These are phyloP conservation scores for Saccharomycopsis synnaedendra DNA, from an alignment of 805 yeast genomes.

Conservation along the genomic window DNA sequence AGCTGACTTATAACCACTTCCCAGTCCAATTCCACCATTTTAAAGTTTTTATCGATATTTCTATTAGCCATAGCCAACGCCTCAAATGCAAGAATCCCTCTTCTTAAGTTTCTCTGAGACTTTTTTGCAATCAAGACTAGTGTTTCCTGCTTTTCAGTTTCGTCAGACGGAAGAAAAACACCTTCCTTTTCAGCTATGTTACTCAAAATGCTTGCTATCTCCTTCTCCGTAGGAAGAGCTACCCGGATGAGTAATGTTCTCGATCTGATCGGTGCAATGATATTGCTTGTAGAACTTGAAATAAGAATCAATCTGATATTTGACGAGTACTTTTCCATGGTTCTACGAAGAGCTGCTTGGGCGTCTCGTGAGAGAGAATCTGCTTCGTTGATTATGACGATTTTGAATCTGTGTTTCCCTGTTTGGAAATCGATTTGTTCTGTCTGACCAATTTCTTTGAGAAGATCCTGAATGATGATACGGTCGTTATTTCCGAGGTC, in stretches of 20 bases:
- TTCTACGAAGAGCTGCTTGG: conserved; percentile 89
- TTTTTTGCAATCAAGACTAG: conserved; percentile 41
- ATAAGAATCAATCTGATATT: conserved; percentile 77
- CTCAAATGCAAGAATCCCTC: conserved; percentile 69
- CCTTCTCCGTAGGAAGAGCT: conserved; percentile 62
- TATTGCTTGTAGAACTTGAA: conserved; percentile 83
- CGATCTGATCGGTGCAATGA: conserved; percentile 88
- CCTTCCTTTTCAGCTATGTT: conserved; percentile 49
- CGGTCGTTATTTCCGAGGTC: conserved; percentile 96
- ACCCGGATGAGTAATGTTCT: conserved; percentile 83
- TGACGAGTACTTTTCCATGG: conserved; percentile 90
- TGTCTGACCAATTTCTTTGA: conserved; percentile 90
- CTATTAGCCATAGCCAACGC: conserved; percentile 68
- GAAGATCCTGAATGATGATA: conserved; percentile 84
- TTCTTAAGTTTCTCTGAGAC: conserved; percentile 64
- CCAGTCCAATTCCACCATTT: conserved; percentile 78
- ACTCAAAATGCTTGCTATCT: conserved; percentile 43
- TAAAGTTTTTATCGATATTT: conserved; percentile 32
- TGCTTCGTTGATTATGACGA: conserved; percentile 85
- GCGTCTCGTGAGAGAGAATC: conserved; percentile 86
- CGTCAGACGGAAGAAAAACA: conserved; percentile 25
- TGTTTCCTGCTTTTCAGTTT: conserved; percentile 30
- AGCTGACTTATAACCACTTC: conserved; percentile 61
- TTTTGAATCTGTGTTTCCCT: conserved; percentile 49
- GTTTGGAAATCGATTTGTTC: conserved; percentile 80